Evolutionary conservation across 768 basidiomycete genomes (phyloP), one percentile per base, ranked within the genome.

Genomic region (Boletus edulis): DNA sequence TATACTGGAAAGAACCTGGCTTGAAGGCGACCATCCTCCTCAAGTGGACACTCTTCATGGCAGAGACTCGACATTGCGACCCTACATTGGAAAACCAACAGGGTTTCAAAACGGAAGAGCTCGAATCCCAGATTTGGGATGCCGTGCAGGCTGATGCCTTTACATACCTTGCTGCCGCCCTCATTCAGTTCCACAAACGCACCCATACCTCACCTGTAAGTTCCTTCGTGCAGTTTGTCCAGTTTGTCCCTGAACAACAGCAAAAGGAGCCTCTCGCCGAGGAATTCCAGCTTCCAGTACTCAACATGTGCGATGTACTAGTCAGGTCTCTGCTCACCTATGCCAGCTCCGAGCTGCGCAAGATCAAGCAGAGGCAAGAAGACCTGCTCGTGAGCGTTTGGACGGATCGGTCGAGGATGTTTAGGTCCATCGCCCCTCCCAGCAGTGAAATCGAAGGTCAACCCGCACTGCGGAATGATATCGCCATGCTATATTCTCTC

Each of bases 301-400:
- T 94, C 18, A 73, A 79, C 32, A 77, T 80, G 7, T 85, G 90
- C 56, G 94, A 94, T 65, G 75, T 76, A 1, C 81, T 94, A 11
- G 71, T 94, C 24, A 80, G 87, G 41, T 84, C 84, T 8, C 70
- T 89, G 29, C 84, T 91, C 65, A 84, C 81, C 0, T 85, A 89
- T 56, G 88, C 89, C 3, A 89, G 87, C 8, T 89, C 89, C 0
- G 89, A 90, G 67, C 76, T 91, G 35, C 81, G 88, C 37, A 91
- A 91, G 69, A 88, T 97, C 67, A 91, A 93, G 64, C 90, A 94
- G 58, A 75, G 87, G 31, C 94, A 97, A 67, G 94, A 96, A 69
- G 94, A 97, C 66, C 77, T 87, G 4, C 76, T 91, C 42, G 85
- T 87, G 1, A 84, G 76, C 57, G 80, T 81, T 22, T 79, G 87